phyloP scores from a whole-genome alignment of 305 asterid genomes.

The Fraxinus baroniana region DNA sequence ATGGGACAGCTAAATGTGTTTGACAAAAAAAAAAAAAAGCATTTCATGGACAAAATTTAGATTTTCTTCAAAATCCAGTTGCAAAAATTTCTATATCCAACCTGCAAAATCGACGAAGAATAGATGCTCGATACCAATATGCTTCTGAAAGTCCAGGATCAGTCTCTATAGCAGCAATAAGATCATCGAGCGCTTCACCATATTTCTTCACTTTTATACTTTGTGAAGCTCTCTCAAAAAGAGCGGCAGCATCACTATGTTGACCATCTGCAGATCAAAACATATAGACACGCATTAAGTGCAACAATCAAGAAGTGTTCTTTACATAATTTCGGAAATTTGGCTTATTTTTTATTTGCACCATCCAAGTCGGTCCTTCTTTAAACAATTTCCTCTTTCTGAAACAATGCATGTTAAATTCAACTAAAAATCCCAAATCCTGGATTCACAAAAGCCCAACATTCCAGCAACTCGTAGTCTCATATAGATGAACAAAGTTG shows the following conservation, averaged over 20 bases:
- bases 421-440: constrained; percentile 13
- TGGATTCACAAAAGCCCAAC: neutral
- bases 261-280: constrained; percentile 53
- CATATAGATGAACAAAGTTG: neutral
- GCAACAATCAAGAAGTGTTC: neutral
- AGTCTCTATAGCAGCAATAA: constrained; percentile 81
- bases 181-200: constrained; percentile 81
- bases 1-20: neutral
- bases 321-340: constrained; percentile 1
- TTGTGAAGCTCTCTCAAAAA: constrained; percentile 72
- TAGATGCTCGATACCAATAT: constrained; percentile 69
- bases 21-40: neutral
- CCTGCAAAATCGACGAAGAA: constrained; percentile 90
- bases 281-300: constrained; percentile 9
- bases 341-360: neutral
- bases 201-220: constrained; percentile 76
- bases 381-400: neutral
- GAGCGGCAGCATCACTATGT: constrained; percentile 64
- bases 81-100: constrained; percentile 16
- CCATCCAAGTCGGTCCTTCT: neutral
- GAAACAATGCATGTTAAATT: neutral
- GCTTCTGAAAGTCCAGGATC: constrained; percentile 86
- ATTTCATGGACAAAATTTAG: neutral
- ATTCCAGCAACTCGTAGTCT: neutral
- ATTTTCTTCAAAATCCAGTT: neutral